A percentile compares a stretch with the other conserved stretches of the same genome.
Evolutionary conservation across 345 rosid species (phyloP).

Genomic region (Brassica incana): DNA sequence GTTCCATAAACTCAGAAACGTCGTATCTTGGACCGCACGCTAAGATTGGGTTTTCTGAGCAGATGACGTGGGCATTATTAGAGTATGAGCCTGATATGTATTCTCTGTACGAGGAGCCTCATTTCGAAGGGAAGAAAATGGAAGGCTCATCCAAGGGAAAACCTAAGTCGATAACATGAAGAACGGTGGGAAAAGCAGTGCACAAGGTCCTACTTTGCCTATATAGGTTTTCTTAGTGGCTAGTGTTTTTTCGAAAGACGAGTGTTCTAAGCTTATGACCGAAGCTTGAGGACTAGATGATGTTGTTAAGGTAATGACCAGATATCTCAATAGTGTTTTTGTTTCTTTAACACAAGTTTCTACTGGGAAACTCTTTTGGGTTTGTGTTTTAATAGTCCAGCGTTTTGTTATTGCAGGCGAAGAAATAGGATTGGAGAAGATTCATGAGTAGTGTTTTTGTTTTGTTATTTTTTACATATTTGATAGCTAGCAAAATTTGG

Average conservation of each 20-base stretch:
- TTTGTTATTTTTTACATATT: too few species aligned
- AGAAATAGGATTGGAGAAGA: too few species aligned
- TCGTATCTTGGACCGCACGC: not conserved
- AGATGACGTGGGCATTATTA: slow-evolving; percentile 98
- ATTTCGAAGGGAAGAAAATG: slow-evolving; percentile 42
- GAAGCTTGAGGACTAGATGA: slow-evolving; percentile 97
- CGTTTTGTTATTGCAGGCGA: too few species aligned
- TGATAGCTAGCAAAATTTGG: too few species aligned
- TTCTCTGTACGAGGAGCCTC: slow-evolving; percentile 62
- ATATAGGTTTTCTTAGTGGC: slow-evolving; percentile 95
- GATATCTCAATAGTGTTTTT: too few species aligned
- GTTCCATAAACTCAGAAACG: not conserved
- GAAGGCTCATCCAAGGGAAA: slow-evolving; percentile 59
- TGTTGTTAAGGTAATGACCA: too few species aligned
- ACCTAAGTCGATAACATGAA: slow-evolving; percentile 61
- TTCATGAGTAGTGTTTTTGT: too few species aligned
- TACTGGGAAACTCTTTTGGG: slow-evolving; percentile 41
- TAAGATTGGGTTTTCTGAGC: slow-evolving; percentile 12
- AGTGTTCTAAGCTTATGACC: slow-evolving; percentile 69
- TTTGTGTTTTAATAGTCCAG: slow-evolving; percentile 14
- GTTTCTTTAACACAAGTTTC: too few species aligned
- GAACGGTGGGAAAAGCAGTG: slow-evolving; percentile 43
- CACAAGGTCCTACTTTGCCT: slow-evolving; percentile 71
- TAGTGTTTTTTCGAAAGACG: slow-evolving; percentile 77
- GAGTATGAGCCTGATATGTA: slow-evolving; percentile 90